phyloP scores from a whole-genome alignment of 2,329 filamentous ascomycete species.

The Colletotrichum lini region DNA sequence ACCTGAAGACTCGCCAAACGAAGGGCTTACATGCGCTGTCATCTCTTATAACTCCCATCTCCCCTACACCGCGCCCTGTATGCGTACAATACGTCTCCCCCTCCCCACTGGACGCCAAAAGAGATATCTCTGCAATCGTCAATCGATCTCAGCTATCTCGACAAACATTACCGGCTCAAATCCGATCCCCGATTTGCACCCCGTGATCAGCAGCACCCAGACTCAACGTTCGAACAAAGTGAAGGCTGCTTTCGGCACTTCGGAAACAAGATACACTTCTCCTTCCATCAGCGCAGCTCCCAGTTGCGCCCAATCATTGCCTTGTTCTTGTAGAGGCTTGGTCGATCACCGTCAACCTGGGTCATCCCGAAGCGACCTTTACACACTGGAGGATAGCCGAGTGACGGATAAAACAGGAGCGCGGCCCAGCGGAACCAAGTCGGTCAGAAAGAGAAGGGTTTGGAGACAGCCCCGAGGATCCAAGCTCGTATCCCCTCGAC shows the following conservation, averaged over 20 bases:
- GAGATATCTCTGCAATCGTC: not conserved
- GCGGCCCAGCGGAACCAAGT: not conserved
- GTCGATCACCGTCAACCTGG: not conserved
- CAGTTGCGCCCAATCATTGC: not conserved
- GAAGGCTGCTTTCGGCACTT: conserved; percentile 18
- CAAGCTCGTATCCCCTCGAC: not conserved
- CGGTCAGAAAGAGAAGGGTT: not conserved
- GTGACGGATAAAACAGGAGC: not conserved
- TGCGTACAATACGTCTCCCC: not conserved
- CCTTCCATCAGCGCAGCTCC: not conserved
- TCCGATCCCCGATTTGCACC: not conserved
- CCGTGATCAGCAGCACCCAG: conserved; percentile 13
- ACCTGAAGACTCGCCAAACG: conserved; percentile 23
- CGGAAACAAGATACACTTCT: conserved; percentile 2
- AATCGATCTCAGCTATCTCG: not conserved
- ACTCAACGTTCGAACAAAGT: not conserved
- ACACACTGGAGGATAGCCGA: not conserved
- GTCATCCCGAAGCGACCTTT: not conserved
- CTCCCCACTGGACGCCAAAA: not conserved
- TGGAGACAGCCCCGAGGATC: not conserved
- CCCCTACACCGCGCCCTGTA: not conserved
- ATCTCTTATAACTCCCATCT: conserved; percentile 20
- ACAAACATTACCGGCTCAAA: not conserved
- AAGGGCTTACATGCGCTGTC: conserved; percentile 6
- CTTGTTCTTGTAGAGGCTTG: not conserved